Evolutionary conservation across 2,329 filamentous ascomycete species (phyloP), one percentile per base, ranked within the genome.

Genomic region (Orbilia quercus): DNA sequence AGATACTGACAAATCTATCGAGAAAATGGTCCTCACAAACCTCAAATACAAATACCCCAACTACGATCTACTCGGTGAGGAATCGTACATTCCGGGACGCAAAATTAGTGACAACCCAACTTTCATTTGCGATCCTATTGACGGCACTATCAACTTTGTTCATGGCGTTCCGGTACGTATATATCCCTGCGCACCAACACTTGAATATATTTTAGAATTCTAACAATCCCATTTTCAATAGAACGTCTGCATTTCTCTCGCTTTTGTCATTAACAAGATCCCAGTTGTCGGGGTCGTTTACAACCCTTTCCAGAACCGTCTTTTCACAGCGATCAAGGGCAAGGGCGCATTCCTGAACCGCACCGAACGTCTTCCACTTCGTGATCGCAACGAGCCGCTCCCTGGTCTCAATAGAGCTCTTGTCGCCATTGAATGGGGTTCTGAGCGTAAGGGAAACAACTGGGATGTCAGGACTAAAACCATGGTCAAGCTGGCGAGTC

Each of bases 51-150:
- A 82, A 22, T 89, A 87, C 79, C 88, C 88, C 0, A 76, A 79
- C 75, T 86, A 85, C 78, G 80, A 84, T 75, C 91, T 91, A 80
- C 87, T 92, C 80, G 90, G 90, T 79, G 90, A 91, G 79, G 90
- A 94, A 81, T 92, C 90, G 25, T 90, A 91, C 82, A 83, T 87
- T 75, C 85, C 89, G 0, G 90, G 90, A 77, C 82, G 84, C 77
- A 82, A 81, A 45, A 83, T 94, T 50, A 89, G 87, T 0, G 80
- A 84, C 28, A 84, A 84, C 14, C 90, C 91, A 1, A 94, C 91
- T 45, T 93, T 93, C 81, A 86, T 93, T 78, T 88, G 91, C 76
- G 91, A 94, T 79, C 91, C 91, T 47, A 92, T 94, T 77, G 91
- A 94, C 81, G 91, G 90, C 11, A 74, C 70, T 7, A 74, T 74